Evolutionary conservation across 1,139 yeast genomes (phyloP).

Genomic region (Debaryomyces fabryi): DNA sequence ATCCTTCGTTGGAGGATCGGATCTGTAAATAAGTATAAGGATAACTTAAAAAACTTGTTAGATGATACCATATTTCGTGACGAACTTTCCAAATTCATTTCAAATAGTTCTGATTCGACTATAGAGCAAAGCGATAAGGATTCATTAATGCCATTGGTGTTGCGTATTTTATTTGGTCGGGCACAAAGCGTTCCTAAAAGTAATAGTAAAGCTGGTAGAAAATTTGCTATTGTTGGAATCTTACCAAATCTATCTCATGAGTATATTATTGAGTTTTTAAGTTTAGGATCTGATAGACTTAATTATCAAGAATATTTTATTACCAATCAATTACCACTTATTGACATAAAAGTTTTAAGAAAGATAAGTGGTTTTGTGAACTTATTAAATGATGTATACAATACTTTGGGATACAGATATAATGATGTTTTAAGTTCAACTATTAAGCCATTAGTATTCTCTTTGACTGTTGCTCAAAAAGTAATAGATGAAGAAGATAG

Average conservation of each 20-base stretch:
- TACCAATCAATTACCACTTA: conserved; percentile 17
- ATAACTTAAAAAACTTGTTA: conserved; percentile 69
- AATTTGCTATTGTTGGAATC: conserved; percentile 73
- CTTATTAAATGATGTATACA: conserved; percentile 63
- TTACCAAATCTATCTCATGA: conserved; percentile 63
- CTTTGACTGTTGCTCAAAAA: conserved; percentile 58
- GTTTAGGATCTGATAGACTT: conserved; percentile 62
- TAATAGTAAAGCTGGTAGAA: conserved; percentile 73
- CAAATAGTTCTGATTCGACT: conserved; percentile 49
- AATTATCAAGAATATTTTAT: conserved; percentile 41
- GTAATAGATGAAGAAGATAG: conserved; percentile 29
- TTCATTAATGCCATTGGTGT: conserved; percentile 66
- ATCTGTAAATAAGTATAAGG: conserved; percentile 66
- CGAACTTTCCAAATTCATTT: conserved; percentile 69
- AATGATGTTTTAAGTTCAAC: conserved; percentile 52
- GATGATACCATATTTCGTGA: conserved; percentile 87
- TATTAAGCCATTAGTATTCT: conserved; percentile 61
- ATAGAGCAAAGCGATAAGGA: conserved; percentile 65
- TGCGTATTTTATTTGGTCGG: conserved; percentile 84
- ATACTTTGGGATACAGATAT: conserved; percentile 63
- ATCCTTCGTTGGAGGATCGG: conserved; percentile 67
- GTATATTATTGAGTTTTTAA: conserved; percentile 60
- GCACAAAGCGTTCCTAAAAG: conserved; percentile 63
- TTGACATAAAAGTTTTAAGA: conserved; percentile 38
- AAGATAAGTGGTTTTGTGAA: conserved; percentile 73